phyloP scores from a whole-genome alignment of 2,329 filamentous ascomycete species.

The Meredithiella fracta region DNA sequence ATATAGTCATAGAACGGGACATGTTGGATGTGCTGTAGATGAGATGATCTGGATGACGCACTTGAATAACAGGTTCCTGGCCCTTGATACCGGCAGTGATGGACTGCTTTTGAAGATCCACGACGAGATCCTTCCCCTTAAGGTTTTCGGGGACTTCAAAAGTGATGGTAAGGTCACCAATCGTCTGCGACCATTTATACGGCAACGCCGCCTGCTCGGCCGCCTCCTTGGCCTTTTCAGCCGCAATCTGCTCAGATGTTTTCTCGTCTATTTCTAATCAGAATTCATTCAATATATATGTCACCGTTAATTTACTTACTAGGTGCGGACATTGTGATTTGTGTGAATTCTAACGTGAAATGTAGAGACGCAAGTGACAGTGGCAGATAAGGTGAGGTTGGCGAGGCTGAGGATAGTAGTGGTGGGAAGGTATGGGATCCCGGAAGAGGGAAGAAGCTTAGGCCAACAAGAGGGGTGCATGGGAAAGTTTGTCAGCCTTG shows the following conservation, averaged over 20 bases:
- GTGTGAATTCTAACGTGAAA: neutral
- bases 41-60: conserved; percentile 25
- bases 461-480: conserved; percentile 15
- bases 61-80: conserved; percentile 67
- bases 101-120: conserved; percentile 65
- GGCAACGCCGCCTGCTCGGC: conserved; percentile 82
- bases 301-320: neutral
- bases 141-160: conserved; percentile 65
- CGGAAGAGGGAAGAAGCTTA: neutral
- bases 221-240: conserved; percentile 52
- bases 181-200: conserved; percentile 95
- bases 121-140: conserved; percentile 67
- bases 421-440: neutral
- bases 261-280: conserved; percentile 23
- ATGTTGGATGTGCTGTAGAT: neutral
- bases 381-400: conserved; percentile 5
- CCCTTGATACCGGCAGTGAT: conserved; percentile 76
- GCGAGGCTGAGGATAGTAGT: conserved; percentile 19
- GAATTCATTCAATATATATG: neutral
- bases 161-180: conserved; percentile 69
- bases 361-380: neutral
- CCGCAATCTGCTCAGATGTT: conserved; percentile 39
- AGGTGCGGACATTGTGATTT: conserved; percentile 21
- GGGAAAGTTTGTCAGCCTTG: conserved; percentile 2
- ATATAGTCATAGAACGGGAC: too few relatives aligned